phyloP scores from a whole-genome alignment of 23 red algal genomes.

The Chondrus crispus region DNA sequence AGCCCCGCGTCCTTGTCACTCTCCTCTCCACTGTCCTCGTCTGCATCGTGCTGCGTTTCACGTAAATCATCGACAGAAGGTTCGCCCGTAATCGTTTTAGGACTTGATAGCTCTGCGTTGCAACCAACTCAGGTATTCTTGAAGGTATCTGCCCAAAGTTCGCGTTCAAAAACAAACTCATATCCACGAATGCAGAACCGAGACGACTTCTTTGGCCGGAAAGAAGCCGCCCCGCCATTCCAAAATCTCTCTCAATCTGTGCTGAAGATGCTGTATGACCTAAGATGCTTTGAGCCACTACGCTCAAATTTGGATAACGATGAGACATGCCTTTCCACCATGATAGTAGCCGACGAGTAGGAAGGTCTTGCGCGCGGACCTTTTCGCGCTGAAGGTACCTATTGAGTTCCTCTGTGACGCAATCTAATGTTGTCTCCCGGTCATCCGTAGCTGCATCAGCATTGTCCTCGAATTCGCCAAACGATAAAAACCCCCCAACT shows the following conservation, averaged over 20 bases:
- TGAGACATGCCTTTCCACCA: no score
- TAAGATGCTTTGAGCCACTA: background rate
- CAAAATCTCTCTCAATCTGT: conserved; percentile 10
- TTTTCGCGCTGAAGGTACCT: background rate
- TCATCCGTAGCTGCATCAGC: background rate
- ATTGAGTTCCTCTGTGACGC: background rate
- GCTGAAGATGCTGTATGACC: background rate
- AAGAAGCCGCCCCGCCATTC: background rate
- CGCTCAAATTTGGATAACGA: background rate
- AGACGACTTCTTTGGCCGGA: background rate
- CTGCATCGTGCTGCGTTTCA: no score
- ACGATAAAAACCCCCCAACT: background rate
- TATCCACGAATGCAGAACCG: background rate
- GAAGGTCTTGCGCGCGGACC: background rate
- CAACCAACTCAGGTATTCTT: background rate
- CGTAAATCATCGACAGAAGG: no score
- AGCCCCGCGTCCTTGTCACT: no score
- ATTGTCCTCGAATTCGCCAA: background rate
- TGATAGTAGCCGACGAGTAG: background rate
- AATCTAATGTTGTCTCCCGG: background rate
- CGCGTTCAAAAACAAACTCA: background rate
- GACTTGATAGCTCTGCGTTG: no score
- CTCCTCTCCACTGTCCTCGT: no score
- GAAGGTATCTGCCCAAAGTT: background rate
- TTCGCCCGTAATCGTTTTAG: no score